A percentile compares a stretch with the other conserved stretches of the same genome.
These are phyloP conservation scores for Aspergillus niger DNA, from an alignment of 2,329 filamentous ascomycete genomes.

Conservation along the genomic window DNA sequence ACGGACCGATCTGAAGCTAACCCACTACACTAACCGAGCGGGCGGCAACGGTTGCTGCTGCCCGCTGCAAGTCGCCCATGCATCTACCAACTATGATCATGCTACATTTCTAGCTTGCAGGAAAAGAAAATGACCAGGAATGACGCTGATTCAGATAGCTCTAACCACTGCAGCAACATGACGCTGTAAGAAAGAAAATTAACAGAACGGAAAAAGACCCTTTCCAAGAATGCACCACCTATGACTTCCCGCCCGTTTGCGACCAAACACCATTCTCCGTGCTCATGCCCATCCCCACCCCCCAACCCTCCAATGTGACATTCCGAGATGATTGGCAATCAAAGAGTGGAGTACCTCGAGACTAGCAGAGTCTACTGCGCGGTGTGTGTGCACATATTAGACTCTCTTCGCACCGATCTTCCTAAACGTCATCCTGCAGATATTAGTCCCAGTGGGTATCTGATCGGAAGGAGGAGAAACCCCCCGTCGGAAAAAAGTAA, in stretches of 20 bases:
- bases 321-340: neutral
- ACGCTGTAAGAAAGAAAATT: neutral
- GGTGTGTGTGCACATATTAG: neutral
- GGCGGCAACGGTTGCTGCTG: constrained; percentile 2
- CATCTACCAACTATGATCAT: neutral
- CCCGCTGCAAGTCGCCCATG: neutral
- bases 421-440: constrained; percentile 24
- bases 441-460: constrained; percentile 5
- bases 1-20: constrained; percentile 5
- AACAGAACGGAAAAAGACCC: neutral
- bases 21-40: neutral
- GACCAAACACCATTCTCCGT: neutral
- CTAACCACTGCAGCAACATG: neutral
- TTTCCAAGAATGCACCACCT: neutral
- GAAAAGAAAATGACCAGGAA: neutral
- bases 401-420: constrained; percentile 3
- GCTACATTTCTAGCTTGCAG: neutral
- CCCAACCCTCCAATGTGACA: neutral
- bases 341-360: neutral
- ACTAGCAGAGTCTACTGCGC: neutral
- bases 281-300: neutral
- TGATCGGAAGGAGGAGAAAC: neutral
- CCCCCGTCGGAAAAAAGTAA: neutral
- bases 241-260: neutral
- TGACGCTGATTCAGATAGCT: neutral